Base-by-base conservation (phyloP, 1,139 yeast genomes). In the Saccharomyces hybrid region DNA sequence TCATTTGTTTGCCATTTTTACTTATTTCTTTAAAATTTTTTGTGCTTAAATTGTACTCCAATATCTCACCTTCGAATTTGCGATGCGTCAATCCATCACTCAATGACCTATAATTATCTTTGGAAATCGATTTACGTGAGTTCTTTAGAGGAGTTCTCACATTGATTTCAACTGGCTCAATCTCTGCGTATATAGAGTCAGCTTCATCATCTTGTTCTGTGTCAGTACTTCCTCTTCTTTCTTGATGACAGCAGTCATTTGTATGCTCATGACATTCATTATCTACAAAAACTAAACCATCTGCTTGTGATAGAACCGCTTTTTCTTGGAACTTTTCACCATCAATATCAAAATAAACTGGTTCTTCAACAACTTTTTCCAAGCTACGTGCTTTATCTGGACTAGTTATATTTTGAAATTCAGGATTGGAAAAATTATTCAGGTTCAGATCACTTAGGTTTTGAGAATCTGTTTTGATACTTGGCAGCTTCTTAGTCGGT, bases 311-410 rank as follows among this genome's bases (percentile, higher is more conserved):
- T 1, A 58, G 38, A n/a, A 38, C 53, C 1, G 59, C 68, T 41
- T 57, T 50, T 16, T 59, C 53, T 47, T 60, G 60, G n/a, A 55
- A 29, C 53, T 56, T 52, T 9, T 53, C 54, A 32, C 62, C 66
- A 38, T 63, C 68, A 27, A 65, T 62, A 48, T 63, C 62, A 29
- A 64, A 26, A n/a, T 26, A 26, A n/a, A 46, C 48, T 3, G 31
- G 31, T 27, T 46, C 48, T 46, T 38, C 44, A 16, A 38, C 26
- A 38, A 9, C 44, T 3, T 19, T 19, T 19, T 38, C 23, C 27
- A 16, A 27, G 11, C 25, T 23, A 9, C 9, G 11, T n/a, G 31
- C 25, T 27, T 14, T 26, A 16, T 19, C 19, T 4, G 25, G 6
- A 19, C 19, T 38, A 38, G 13, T 11, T 25, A 38, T 5, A 16